A percentile compares a stretch with the other conserved stretches of the same genome.
phyloP scores from a whole-genome alignment of 208 protist genomes.

The Leishmania arabica region DNA sequence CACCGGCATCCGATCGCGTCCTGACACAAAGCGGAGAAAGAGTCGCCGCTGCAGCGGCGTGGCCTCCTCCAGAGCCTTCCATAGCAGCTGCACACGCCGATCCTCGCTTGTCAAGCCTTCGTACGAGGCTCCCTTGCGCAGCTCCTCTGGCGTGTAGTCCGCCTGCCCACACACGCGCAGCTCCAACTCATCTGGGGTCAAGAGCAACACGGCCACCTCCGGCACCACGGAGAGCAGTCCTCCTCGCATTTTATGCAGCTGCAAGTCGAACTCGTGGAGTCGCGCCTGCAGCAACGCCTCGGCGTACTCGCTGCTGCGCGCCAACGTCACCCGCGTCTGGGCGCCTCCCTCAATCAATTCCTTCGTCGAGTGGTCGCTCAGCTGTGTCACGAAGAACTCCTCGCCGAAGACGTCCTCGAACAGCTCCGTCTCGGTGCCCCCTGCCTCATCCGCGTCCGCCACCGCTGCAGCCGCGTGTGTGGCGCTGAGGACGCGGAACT shows the following conservation, averaged over 20 bases:
- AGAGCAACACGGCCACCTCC: conserved; percentile 74
- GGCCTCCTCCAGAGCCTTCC: conserved; percentile 87
- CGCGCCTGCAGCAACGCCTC: conserved; percentile 66
- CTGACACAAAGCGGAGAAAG: conserved; percentile 93
- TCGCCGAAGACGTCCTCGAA: conserved; percentile 87
- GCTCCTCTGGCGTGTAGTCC: conserved; percentile 86
- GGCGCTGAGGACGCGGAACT: conserved; percentile 65
- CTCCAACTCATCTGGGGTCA: conserved; percentile 91
- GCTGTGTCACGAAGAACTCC: conserved; percentile 84
- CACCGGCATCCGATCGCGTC: conserved; percentile 88
- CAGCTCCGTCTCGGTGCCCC: conserved; percentile 41
- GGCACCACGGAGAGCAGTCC: conserved; percentile 91
- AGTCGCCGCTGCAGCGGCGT: conserved; percentile 82
- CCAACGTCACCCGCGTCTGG: conserved; percentile 68
- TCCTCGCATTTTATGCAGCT: conserved; percentile 80
- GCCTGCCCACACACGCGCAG: conserved; percentile 87
- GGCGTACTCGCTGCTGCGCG: conserved; percentile 78
- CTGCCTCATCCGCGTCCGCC: conserved; percentile 2
- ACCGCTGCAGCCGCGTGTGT: conserved; percentile 3
- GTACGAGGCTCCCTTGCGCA: conserved; percentile 81
- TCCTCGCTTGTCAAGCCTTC: conserved; percentile 84
- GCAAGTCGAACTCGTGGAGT: conserved; percentile 80
- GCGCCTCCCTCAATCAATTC: conserved; percentile 80
- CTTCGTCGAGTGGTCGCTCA: conserved; percentile 72
- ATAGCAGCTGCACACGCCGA: conserved; percentile 88